Base-by-base conservation (phyloP, 2,329 filamentous ascomycete species). In the Ascochyta rabiei region DNA sequence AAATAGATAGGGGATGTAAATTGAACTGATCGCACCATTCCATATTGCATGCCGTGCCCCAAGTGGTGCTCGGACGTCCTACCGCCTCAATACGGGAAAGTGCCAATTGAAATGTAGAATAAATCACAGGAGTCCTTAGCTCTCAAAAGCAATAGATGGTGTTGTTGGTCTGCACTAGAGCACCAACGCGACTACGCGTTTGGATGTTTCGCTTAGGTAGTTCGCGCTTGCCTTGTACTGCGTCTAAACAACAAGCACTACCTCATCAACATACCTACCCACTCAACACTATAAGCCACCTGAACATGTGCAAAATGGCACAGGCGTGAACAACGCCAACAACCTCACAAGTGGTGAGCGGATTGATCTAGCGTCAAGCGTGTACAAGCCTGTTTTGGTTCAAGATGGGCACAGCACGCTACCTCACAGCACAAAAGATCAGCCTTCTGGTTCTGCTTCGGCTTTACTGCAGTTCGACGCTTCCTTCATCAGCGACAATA, bases 391-490 rank as follows among this genome's bases (percentile, higher is more conserved):
- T 30, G 13, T 4, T 30, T 30, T 10, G 31, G 23, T 31, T 43
- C 53, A 58, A 51, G 24, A 70, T 71, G 68, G 58, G 62, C 47
- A 96, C 93, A 88, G 84, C 88, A 66, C 89, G 89, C 53, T 96
- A 89, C 74, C 82, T 98, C 40, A 96, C 90, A n/a, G 90, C 93
- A 12, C 88, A 91, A 63, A 96, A 95, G 72, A 84, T 98, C 63
- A 88, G 89, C 68, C 82, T 97, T 21, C 83, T 98, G 50, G 85
- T 86, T 49, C 84, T 99, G 48, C 84, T 95, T 47, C 86, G 91
- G 66, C 82, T 97, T 48, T 98, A 99, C 75, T 85, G 86, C 33
- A 86, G 89, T 61, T 86, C 86, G 19, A 79, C 82, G 2, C 82
- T 93, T 15, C 88, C 89, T 2, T 86, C 84, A 56, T 81, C 84